Base-by-base conservation (phyloP, 192 early-diverging fungal species). In the Backusella mclennaniae region DNA sequence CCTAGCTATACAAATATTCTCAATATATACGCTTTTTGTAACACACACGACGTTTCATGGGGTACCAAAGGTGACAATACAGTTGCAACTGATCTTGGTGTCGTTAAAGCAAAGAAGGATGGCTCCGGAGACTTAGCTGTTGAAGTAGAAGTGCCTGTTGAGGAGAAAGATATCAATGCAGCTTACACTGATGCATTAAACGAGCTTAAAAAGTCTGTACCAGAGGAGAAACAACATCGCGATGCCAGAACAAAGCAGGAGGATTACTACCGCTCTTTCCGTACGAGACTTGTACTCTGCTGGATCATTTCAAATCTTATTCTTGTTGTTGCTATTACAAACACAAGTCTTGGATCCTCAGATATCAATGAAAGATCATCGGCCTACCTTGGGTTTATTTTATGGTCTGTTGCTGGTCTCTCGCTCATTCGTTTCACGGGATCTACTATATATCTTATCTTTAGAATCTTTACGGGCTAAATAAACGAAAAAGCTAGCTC, bases 61-160 rank as follows among this genome's bases (percentile, higher is more conserved):
- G 97, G 96, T 66, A 98, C 96, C 42, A 98, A 98, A 83, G 95
- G 96, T 79, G 95, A 95, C 80, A 95, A 90, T 46, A 85, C 76
- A 46, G 76, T 87, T 19, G 84, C 86, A 39, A 88, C 86, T 63
- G 93, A 93, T 73, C 89, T 96, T 17, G 95, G 94, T 53, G 87
- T 88, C 11, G 96, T 93, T 74, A 96, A 93, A 77, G 82, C 87
- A 36, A 84, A 85, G 44, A 90, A 93, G 66, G 87, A 89, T 81
- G 90, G 89, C 73, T 90, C 90, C 52, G 91, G 91, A 19, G 85
- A 85, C 17, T 89, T 87, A 14, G 86, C 89, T 42, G 94, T 93
- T 0, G 90, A 93, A 67, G 86, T 97, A 36, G 86, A 91, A 46
- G 84, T 97, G 3, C 92, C 95, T 11, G 86, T 88, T 41, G 94